Percentiles rank a stretch among this genome's conserved stretches.
Evolutionary conservation across 2,329 filamentous ascomycete genomes (phyloP).

Genomic region (Penicillium sp.): DNA sequence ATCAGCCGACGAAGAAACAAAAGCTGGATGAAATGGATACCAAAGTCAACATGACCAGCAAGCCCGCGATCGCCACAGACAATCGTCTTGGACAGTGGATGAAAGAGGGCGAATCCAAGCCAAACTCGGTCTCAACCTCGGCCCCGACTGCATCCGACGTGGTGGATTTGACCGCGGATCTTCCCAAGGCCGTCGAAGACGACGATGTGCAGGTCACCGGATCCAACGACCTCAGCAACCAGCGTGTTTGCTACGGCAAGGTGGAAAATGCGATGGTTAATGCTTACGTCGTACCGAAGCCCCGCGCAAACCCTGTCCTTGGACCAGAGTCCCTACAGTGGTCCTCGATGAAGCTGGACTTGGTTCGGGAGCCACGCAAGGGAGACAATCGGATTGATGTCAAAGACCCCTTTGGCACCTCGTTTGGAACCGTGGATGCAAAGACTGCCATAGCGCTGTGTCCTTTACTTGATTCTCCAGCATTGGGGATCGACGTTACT

Average conservation of each 20-base stretch:
- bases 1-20: conserved; percentile 65
- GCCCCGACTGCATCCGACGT: conserved; percentile 54
- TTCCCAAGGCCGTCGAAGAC: conserved; percentile 32
- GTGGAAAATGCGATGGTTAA: conserved; percentile 68
- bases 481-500: conserved; percentile 67
- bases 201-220: conserved; percentile 49
- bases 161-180: conserved; percentile 49
- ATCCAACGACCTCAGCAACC: conserved; percentile 61
- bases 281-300: conserved; percentile 70
- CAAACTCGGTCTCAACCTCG: conserved; percentile 30
- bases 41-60: conserved; percentile 46
- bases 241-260: conserved; percentile 81
- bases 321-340: conserved; percentile 58
- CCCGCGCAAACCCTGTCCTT: conserved; percentile 61
- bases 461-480: conserved; percentile 69
- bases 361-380: conserved; percentile 62
- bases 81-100: conserved; percentile 67
- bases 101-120: conserved; percentile 58
- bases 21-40: conserved; percentile 56
- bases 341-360: conserved; percentile 72
- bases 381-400: conserved; percentile 65
- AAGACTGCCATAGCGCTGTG: conserved; percentile 68
- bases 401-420: conserved; percentile 68
- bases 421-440: conserved; percentile 75
- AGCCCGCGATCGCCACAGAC: conserved; percentile 49